phyloP scores from a whole-genome alignment of 768 basidiomycete species.

The Tricholoma saponaceum region DNA sequence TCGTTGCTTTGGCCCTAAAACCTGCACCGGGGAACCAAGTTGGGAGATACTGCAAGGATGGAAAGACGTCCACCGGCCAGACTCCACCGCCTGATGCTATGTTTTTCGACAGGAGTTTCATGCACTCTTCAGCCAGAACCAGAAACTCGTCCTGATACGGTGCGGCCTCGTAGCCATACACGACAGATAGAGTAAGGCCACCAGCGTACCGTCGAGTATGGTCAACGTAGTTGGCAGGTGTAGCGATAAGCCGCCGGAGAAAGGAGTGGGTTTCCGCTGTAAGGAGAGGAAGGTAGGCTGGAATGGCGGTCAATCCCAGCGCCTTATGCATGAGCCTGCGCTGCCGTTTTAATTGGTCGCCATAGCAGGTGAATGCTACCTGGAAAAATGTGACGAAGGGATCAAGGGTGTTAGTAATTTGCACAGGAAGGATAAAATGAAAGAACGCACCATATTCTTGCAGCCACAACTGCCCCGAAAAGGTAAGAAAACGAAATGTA shows the following conservation, averaged over 20 bases:
- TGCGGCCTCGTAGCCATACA: slow-evolving; percentile 55
- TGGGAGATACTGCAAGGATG: slow-evolving; percentile 53
- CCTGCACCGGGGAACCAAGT: slow-evolving; percentile 64
- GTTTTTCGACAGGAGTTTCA: slow-evolving; percentile 35
- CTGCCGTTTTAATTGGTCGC: slow-evolving; percentile 59
- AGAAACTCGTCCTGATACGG: slow-evolving; percentile 36
- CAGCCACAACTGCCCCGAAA: slow-evolving; percentile 47
- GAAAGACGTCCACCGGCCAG: slow-evolving; percentile 48
- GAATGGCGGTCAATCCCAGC: slow-evolving; percentile 48
- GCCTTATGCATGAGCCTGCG: slow-evolving; percentile 66
- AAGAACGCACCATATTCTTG: slow-evolving; percentile 54
- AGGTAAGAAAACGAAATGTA: slow-evolving; percentile 3
- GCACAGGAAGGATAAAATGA: neutral
- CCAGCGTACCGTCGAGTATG: slow-evolving; percentile 54
- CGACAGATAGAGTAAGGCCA: slow-evolving; percentile 48
- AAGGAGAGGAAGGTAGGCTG: slow-evolving; percentile 54
- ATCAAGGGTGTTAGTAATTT: neutral
- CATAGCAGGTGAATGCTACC: slow-evolving; percentile 67
- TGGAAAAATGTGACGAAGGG: slow-evolving; percentile 12
- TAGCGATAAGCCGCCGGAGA: slow-evolving; percentile 48
- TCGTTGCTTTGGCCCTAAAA: slow-evolving; percentile 56
- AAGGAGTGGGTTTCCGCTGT: slow-evolving; percentile 54
- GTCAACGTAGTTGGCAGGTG: slow-evolving; percentile 31
- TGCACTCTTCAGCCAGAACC: slow-evolving; percentile 37
- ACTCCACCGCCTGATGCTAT: slow-evolving; percentile 42